Conservation (phyloP, 1,284 basidiomycete species). For the Boletus sp. region DNA sequence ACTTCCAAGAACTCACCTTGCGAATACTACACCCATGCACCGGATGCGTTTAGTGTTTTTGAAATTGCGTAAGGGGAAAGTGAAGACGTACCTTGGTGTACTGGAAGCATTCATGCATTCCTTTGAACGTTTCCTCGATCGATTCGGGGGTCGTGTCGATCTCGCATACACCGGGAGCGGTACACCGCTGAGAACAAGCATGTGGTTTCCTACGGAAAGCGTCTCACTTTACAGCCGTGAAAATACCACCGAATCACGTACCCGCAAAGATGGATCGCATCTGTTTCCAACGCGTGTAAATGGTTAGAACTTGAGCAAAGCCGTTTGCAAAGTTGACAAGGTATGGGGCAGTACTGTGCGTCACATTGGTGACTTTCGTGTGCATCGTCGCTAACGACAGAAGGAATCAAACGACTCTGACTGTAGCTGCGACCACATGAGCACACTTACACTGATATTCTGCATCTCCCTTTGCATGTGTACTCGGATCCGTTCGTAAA, state of each 20-base stretch:
- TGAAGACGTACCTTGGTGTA: constrained; percentile 42
- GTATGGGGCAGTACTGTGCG: constrained; percentile 47
- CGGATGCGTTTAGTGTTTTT: neutral
- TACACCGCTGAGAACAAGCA: constrained; percentile 43
- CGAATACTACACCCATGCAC: constrained; percentile 18
- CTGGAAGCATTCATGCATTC: constrained; percentile 43
- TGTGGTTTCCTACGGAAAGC: constrained; percentile 40
- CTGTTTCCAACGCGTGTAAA: constrained; percentile 45
- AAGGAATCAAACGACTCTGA: neutral
- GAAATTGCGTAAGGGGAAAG: neutral
- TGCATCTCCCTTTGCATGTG: constrained; percentile 44
- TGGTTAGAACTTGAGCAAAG: constrained; percentile 47
- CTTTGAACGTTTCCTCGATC: constrained; percentile 53
- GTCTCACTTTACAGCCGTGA: neutral
- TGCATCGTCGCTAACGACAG: constrained; percentile 38
- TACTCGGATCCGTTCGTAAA: constrained; percentile 32
- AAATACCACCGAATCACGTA: constrained; percentile 37
- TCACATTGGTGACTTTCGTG: constrained; percentile 51
- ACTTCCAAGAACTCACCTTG: constrained; percentile 16
- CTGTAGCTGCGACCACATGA: neutral
- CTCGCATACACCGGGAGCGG: constrained; percentile 48
- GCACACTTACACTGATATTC: constrained; percentile 41
- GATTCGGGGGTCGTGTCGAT: constrained; percentile 55
- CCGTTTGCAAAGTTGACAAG: constrained; percentile 52
- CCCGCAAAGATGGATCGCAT: constrained; percentile 59